Conservation (phyloP, 345 rosid genomes). For the Zanthoxylum bungeanum region DNA sequence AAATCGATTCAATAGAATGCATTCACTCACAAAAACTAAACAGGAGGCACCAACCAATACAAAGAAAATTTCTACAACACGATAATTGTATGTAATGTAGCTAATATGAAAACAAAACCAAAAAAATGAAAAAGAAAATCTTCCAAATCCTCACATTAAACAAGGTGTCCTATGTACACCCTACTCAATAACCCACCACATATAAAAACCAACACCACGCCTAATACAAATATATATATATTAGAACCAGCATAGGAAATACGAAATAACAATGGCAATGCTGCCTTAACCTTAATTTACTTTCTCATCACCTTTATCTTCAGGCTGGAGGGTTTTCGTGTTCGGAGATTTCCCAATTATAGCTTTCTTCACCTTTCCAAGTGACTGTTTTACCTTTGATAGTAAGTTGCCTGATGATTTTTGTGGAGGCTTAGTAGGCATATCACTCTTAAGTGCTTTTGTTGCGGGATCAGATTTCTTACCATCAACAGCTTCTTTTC, state of each 20-base stretch:
- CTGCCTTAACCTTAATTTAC: conserved; percentile 35
- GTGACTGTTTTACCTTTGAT: conserved; percentile 72
- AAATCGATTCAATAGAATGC: conserved; percentile 20
- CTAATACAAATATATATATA: background rate
- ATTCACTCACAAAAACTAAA: conserved; percentile 20
- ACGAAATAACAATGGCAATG: background rate
- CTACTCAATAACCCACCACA: conserved; percentile 2
- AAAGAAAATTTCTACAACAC: too few relatives aligned
- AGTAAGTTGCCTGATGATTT: conserved; percentile 63
- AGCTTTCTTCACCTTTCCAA: conserved; percentile 81
- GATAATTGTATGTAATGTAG: conserved; percentile 7
- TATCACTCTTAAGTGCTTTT: conserved; percentile 23
- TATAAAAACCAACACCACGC: conserved; percentile 4
- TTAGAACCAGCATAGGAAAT: too few relatives aligned
- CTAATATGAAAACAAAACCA: conserved; percentile 3
- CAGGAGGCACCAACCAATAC: conserved; percentile 20
- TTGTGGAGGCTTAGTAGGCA: conserved; percentile 37
- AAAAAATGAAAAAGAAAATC: background rate
- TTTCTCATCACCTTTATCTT: conserved; percentile 44
- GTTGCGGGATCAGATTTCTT: conserved; percentile 9
- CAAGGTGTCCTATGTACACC: conserved; percentile 16
- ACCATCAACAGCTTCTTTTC: conserved; percentile 21
- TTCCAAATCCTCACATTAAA: conserved; percentile 15
- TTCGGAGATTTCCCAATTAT: conserved; percentile 71
- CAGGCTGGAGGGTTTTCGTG: conserved; percentile 49